Base-by-base conservation (phyloP, 148 eudicot genomes). In the Vaccinium myrtillus region DNA sequence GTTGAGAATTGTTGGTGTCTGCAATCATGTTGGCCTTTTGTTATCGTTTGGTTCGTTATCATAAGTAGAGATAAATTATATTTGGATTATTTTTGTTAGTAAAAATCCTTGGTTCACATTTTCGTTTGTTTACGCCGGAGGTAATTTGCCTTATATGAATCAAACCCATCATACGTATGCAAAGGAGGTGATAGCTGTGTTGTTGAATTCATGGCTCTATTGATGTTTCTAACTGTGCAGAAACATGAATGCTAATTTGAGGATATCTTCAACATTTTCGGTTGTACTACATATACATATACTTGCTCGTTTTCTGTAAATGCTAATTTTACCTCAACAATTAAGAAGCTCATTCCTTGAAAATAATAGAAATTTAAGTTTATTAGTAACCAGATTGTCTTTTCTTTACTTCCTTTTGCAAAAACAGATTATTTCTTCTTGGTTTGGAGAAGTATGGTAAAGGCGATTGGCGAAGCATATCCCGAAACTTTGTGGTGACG, bases 381-480 rank as follows among this genome's bases (percentile, higher is more conserved):
- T 61, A 23, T 46, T 43, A 25, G 18, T 67, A 13, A 36, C 77
- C 21, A 43, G 46, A 5, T 4, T 43, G 5, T 43, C 46, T 75
- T 75, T 43, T 19, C 11, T 43, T 8, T 15, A 2, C 32, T 15
- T 27, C 18, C 30, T 4, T 23, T 32, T 18, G 5, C 25, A 13
- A n/a, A 78, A 55, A 4, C 90, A 90, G 92, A 86, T 81, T 88
- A 48, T 91, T 91, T 89, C 93, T 91, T 85, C 89, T 90, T 18
- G 93, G 93, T 32, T 83, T 91, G 89, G 93, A 91, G 4, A 91
- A 91, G 87, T 91, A 90, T 32, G 93, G 93, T 6, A 91, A 91
- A 83, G 93, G 93, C 13, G 93, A 91, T 83, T 91, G 93, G 91
- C 90, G 95, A 75, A 92, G 95, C 84, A 92, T 92, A 87, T 92